Evolutionary conservation across 495 filamentous ascomycete species (phyloP).

Genomic region (Trichocladium uniseriatum): DNA sequence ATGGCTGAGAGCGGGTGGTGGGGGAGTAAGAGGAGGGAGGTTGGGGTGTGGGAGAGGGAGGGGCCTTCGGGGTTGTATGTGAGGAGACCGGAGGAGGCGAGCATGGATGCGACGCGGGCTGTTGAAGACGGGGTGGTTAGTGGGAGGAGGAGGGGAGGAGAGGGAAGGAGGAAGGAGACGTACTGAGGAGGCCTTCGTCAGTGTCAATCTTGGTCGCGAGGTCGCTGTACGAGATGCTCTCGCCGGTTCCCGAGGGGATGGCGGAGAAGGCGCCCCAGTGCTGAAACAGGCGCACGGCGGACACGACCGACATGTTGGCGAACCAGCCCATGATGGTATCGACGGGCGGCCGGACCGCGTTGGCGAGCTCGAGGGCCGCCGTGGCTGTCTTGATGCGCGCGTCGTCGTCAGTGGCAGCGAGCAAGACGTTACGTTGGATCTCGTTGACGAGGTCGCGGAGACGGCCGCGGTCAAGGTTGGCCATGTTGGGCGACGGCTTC

Average conservation of each 20-base stretch:
- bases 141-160: neutral
- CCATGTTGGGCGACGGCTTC: neutral
- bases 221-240: slow-evolving; percentile 18
- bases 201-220: slow-evolving; percentile 21
- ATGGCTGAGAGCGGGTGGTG: slow-evolving; percentile 18
- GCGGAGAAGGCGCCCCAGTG: slow-evolving; percentile 29
- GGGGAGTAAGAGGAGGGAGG: slow-evolving; percentile 18
- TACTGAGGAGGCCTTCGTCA: slow-evolving; percentile 15
- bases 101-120: slow-evolving; percentile 27
- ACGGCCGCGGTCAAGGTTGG: neutral
- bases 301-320: slow-evolving; percentile 17
- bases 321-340: slow-evolving; percentile 25
- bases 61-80: slow-evolving; percentile 7
- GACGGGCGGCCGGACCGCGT: slow-evolving; percentile 13
- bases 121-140: neutral
- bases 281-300: slow-evolving; percentile 25
- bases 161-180: no score
- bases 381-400: slow-evolving; percentile 9
- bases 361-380: slow-evolving; percentile 11
- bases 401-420: neutral
- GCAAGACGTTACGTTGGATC: slow-evolving; percentile 8
- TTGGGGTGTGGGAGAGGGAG: slow-evolving; percentile 24
- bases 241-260: slow-evolving; percentile 17
- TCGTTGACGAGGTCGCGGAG: slow-evolving; percentile 8
- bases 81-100: slow-evolving; percentile 24